Evolutionary conservation across 164 flowering plant species (phyloP), one percentile per base, ranked within the genome.

Genomic region (Nymphaea colorata): DNA sequence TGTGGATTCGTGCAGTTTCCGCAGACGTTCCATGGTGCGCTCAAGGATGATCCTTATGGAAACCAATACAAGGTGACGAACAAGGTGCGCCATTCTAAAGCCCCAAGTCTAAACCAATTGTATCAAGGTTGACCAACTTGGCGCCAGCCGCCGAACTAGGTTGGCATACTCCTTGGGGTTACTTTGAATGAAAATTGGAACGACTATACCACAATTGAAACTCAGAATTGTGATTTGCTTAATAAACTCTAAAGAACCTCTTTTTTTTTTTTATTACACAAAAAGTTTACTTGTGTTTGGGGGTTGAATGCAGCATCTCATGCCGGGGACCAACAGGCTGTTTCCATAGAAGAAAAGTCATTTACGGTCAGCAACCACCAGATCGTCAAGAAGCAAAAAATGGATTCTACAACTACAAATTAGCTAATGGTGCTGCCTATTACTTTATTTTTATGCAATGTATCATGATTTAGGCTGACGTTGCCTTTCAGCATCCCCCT

Each of bases 1-100:
- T 6, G 61, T 4, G 90, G 69, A 0, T 87, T 74, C 65, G 89
- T 80, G 67, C 90, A 85, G 64, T 74, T 17, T 47, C 90, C 92
- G 0, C 95, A 87, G 43, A 0, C 0, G 0, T 87, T 83, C 77
- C 79, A 85, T 44, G 81, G 80, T 62, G 69, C 75, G 16, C 67
- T 70, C 15, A 80, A 74, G 60, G 86, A 83, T 45, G 85, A 85
- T 63, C 86, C 86, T 0, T 85, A 70, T 60, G 88, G 83, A 43
- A 82, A 82, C 59, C 81, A 79, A 14, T 0, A 75, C 16, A 65
- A 61, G 16, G 59, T 55, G 12, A 0, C 16, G 1, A 8, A 1
- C 59, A 10, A 55, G 10, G 59, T 55, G 59, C 10, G 59, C 16
- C 36, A 25, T 25, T 25, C 36, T 25, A 25, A 25, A 25, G 36